These are phyloP conservation scores for Penicillium parvum DNA, from an alignment of 495 filamentous ascomycete species.

Conservation along the genomic window DNA sequence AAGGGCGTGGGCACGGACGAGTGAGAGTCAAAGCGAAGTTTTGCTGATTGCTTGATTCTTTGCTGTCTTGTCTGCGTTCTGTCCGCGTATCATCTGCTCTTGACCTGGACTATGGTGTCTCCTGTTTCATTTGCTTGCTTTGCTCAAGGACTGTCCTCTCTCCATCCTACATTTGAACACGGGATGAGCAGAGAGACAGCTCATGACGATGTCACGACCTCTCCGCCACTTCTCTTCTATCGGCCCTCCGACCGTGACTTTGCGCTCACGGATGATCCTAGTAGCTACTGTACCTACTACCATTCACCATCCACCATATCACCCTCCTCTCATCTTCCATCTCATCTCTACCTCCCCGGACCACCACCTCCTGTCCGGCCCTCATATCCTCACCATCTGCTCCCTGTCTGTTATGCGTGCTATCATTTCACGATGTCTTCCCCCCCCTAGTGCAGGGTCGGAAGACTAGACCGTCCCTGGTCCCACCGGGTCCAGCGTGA, in stretches of 20 bases:
- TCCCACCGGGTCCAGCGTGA: background rate
- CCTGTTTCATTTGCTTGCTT: background rate
- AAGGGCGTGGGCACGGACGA: constrained; percentile 44
- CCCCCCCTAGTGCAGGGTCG: background rate
- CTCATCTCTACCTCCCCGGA: constrained; percentile 1
- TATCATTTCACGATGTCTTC: too few species aligned
- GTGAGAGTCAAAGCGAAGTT: constrained; percentile 26
- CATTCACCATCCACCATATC: background rate
- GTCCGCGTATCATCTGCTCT: constrained; percentile 19
- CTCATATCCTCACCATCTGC: background rate
- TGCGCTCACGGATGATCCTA: constrained; percentile 24
- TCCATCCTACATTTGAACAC: background rate
- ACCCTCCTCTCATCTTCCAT: background rate
- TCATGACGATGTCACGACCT: constrained; percentile 31
- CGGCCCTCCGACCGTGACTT: constrained; percentile 17
- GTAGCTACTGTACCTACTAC: background rate
- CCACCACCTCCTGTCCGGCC: background rate
- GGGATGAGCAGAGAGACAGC: constrained; percentile 1
- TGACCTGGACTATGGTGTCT: constrained; percentile 5
- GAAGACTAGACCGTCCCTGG: background rate
- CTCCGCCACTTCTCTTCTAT: constrained; percentile 22
- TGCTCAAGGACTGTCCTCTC: constrained; percentile 1
- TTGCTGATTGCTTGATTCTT: too few species aligned
- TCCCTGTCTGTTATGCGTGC: background rate
- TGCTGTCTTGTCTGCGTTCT: constrained; percentile 3